phyloP scores from a whole-genome alignment of 495 filamentous ascomycete genomes.

The Neurospora africana region DNA sequence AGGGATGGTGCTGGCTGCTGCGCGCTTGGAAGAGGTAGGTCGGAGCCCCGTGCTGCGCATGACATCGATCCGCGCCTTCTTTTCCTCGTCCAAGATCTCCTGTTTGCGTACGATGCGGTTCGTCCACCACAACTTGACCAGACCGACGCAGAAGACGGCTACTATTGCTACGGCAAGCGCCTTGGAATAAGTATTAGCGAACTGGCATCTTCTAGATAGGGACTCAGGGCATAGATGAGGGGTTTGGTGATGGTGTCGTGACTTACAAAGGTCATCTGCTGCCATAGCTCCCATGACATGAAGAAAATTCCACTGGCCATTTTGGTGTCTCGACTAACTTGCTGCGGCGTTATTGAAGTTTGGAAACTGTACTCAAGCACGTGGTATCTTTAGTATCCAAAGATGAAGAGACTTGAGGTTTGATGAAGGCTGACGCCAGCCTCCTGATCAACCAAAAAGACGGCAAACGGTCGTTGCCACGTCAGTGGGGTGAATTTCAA shows the following conservation, averaged over 20 bases:
- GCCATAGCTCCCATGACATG: slow-evolving; percentile 69
- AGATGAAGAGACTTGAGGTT: neutral
- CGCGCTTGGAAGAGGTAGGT: slow-evolving; percentile 20
- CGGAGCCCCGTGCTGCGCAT: slow-evolving; percentile 39
- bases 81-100: slow-evolving; percentile 52
- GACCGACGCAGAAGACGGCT: slow-evolving; percentile 41
- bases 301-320: slow-evolving; percentile 50
- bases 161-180: slow-evolving; percentile 38
- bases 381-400: neutral
- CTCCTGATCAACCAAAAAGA: neutral
- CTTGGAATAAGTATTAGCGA: slow-evolving; percentile 20
- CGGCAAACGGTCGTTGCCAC: neutral
- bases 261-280: slow-evolving; percentile 85
- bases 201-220: neutral
- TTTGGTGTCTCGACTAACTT: neutral
- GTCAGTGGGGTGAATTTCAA: neutral
- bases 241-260: neutral
- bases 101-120: slow-evolving; percentile 56
- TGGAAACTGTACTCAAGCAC: neutral
- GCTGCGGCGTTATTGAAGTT: neutral
- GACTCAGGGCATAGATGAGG: neutral
- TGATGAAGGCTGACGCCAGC: neutral
- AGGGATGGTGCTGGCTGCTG: slow-evolving; percentile 51
- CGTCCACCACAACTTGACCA: slow-evolving; percentile 50
- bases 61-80: slow-evolving; percentile 44